These are phyloP conservation scores for Russula olivacea DNA, from an alignment of 768 basidiomycete species.

Conservation along the genomic window DNA sequence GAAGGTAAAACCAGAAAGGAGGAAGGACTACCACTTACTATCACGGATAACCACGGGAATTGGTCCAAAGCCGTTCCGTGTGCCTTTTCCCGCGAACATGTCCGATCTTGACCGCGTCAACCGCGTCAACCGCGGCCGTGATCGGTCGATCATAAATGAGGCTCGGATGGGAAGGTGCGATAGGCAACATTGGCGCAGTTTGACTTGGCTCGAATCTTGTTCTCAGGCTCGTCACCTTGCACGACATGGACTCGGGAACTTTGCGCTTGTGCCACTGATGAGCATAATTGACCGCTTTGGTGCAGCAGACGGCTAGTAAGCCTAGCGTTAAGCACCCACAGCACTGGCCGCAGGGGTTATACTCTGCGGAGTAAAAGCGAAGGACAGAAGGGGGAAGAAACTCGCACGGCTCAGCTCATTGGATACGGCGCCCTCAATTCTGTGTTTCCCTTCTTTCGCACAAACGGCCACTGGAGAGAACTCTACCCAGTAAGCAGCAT, in stretches of 20 bases:
- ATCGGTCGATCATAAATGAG: not conserved
- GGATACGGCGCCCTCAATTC: not conserved
- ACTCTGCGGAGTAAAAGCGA: too few relatives aligned
- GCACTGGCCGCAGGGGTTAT: too few relatives aligned
- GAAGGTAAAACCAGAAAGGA: not conserved
- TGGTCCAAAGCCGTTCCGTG: not conserved
- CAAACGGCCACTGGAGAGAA: too few relatives aligned
- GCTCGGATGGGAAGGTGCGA: not conserved
- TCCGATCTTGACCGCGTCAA: not conserved
- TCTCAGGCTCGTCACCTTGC: not conserved
- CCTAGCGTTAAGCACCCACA: not conserved
- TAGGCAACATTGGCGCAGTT: not conserved
- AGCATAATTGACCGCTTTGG: not conserved
- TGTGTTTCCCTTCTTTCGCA: not conserved
- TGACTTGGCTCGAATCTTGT: not conserved
- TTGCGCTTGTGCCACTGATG: not conserved
- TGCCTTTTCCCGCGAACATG: not conserved
- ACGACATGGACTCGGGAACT: not conserved
- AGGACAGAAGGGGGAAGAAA: too few relatives aligned
- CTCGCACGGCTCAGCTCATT: too few relatives aligned
- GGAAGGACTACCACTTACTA: not conserved
- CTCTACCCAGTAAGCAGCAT: too few relatives aligned
- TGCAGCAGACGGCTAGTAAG: not conserved
- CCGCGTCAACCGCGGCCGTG: not conserved
- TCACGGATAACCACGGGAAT: not conserved